A percentile compares a stretch with the other conserved stretches of the same genome.
Conservation (phyloP, 495 filamentous ascomycete species). For the Trichoderma asperelloides region DNA sequence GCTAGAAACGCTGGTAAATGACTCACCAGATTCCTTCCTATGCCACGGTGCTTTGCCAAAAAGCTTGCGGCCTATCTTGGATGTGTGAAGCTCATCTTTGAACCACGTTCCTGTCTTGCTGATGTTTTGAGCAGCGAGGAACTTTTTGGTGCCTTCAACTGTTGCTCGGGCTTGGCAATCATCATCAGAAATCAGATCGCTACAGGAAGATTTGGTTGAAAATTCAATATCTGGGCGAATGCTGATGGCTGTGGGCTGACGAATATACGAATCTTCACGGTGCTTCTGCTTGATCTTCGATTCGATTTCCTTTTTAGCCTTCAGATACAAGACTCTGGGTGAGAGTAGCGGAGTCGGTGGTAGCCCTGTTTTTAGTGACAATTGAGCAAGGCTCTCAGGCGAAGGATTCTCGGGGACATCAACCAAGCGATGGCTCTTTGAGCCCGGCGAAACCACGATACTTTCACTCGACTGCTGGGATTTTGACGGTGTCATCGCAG, state of each 20-base stretch:
- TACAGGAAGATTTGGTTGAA: background rate
- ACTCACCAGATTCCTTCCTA: constrained; percentile 27
- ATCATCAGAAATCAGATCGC: background rate
- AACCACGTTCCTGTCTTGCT: constrained; percentile 9
- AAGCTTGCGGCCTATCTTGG: constrained; percentile 13
- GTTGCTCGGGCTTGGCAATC: background rate
- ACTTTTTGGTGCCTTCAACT: background rate
- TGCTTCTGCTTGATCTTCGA: background rate
- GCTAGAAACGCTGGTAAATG: constrained; percentile 26
- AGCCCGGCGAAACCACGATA: background rate
- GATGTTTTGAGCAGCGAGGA: background rate
- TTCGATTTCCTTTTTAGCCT: background rate
- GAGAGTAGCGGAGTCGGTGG: background rate
- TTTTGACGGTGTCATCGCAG: background rate
- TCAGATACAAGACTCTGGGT: background rate
- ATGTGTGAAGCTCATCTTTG: background rate
- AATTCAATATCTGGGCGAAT: background rate
- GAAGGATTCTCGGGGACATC: background rate
- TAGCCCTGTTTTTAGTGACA: background rate
- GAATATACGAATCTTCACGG: background rate
- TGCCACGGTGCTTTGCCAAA: constrained; percentile 35
- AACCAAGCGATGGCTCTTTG: background rate
- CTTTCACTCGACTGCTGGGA: background rate
- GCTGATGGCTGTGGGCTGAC: background rate
- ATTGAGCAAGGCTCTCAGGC: background rate